Percentiles rank a stretch among this genome's conserved stretches.
These are phyloP conservation scores for Cordyceps cateniannulata DNA, from an alignment of 2,329 filamentous ascomycete genomes.

Conservation along the genomic window DNA sequence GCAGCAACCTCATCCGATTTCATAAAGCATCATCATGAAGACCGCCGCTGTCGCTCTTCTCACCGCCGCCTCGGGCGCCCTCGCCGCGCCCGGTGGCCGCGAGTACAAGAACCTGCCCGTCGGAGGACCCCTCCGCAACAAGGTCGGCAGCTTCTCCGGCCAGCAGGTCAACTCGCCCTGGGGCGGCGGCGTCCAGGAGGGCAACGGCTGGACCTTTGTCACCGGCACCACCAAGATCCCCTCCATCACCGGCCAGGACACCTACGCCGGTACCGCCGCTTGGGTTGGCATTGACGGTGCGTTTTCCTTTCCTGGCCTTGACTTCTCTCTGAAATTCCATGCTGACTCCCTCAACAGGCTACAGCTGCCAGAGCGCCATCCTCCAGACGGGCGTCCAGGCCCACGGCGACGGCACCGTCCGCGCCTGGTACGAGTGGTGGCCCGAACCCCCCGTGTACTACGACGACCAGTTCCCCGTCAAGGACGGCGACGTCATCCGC, in stretches of 20 bases:
- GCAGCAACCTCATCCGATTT: neutral
- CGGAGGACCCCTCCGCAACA: neutral
- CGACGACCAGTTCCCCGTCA: conserved; percentile 18
- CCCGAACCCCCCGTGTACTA: conserved; percentile 32
- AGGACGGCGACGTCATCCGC: conserved; percentile 18
- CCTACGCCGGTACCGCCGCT: conserved; percentile 20
- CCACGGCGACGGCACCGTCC: conserved; percentile 26
- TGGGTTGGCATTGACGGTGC: conserved; percentile 38
- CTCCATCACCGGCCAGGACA: neutral
- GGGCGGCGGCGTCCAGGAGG: conserved; percentile 6
- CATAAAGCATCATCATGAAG: neutral
- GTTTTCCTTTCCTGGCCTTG: too few species aligned
- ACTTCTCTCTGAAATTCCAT: neutral
- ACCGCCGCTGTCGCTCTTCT: neutral
- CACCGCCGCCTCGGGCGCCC: neutral
- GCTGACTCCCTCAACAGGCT: conserved; percentile 9
- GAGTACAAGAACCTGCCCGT: neutral
- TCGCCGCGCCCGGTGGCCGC: neutral
- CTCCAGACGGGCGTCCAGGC: conserved; percentile 35
- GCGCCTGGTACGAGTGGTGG: conserved; percentile 37
- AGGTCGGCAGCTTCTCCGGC: neutral
- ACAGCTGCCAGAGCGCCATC: conserved; percentile 31
- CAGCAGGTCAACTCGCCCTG: neutral
- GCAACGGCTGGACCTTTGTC: conserved; percentile 2
- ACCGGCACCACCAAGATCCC: conserved; percentile 8